Evolutionary conservation across 2,329 filamentous ascomycete species (phyloP).

Genomic region (Anthostomella pinea): DNA sequence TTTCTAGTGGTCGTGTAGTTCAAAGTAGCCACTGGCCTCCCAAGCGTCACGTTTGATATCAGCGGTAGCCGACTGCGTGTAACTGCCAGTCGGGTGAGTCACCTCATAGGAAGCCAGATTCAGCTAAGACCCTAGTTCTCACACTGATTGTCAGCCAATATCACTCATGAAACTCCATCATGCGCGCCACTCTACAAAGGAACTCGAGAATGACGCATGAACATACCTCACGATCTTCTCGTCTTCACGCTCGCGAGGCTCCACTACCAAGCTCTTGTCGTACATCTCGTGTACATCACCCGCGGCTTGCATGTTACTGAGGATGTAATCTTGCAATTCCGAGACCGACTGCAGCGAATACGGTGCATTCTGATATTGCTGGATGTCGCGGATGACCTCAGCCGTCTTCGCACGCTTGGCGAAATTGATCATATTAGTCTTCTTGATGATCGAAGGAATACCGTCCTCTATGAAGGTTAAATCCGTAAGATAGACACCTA

Average conservation of each 20-base stretch:
- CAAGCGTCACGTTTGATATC: slow-evolving; percentile 3
- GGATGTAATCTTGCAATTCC: slow-evolving; percentile 93
- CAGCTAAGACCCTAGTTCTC: slow-evolving; percentile 53
- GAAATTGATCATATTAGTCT: slow-evolving; percentile 96
- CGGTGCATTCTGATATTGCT: slow-evolving; percentile 98
- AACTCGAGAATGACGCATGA: no score
- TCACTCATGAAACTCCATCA: background rate
- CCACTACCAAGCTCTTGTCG: slow-evolving; percentile 89
- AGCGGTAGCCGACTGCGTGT: slow-evolving; percentile 6
- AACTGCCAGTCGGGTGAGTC: slow-evolving; percentile 5
- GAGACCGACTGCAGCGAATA: slow-evolving; percentile 86
- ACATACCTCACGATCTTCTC: slow-evolving; percentile 98
- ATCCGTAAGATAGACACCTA: slow-evolving; percentile 94
- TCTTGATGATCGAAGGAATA: slow-evolving; percentile 94
- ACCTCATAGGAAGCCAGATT: slow-evolving; percentile 58
- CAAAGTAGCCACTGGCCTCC: slow-evolving; percentile 3
- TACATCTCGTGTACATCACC: slow-evolving; percentile 99
- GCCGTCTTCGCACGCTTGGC: slow-evolving; percentile 97
- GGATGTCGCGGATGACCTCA: slow-evolving; percentile 96
- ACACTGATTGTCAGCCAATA: slow-evolving; percentile 4
- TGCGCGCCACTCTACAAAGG: background rate
- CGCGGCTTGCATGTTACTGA: slow-evolving; percentile 92
- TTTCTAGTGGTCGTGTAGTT: background rate
- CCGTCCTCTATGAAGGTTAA: slow-evolving; percentile 98
- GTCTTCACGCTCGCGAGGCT: slow-evolving; percentile 94